Base-by-base conservation (phyloP, 345 rosid species). In the Litchi chinensis region DNA sequence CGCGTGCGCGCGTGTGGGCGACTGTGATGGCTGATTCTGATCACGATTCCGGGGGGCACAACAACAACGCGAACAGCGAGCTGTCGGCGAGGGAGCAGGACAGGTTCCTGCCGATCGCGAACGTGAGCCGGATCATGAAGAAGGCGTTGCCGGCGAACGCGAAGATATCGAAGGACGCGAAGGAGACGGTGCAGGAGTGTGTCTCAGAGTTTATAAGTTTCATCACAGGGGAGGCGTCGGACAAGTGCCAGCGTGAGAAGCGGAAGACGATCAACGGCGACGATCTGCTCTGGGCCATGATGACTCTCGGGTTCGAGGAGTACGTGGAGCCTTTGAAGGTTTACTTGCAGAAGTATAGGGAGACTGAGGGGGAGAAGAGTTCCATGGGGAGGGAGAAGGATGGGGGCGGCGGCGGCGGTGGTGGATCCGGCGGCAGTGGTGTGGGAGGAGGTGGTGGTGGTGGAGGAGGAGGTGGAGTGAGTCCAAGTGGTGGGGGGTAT, bases 271-370 rank as follows among this genome's bases (percentile, higher is more conserved):
- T 91, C 76, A 91, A 91, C 90, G 93, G 93, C 7, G 95, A 91
- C 39, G 95, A 91, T 83, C 87, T 91, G 78, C 87, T 91, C 15
- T 91, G 95, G 93, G 93, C 95, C 65, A 91, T 91, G 95, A 91
- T 92, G 41, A 91, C 95, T 40, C 81, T 91, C 10, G 95, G 95
- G 37, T 91, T 91, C 63, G 93, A 91, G 73, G 93, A 91, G 76
- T 91, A 91, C 65, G 91, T 91, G 18, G 95, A 91, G 50, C 92
- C 93, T 6, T 65, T 91, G 67, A 91, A 90, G 91, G 68, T 86
- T 77, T 90, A 91, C 74, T 81, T 91, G 66, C 95, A 90, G 74
- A 91, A 91, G 85, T 91, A 89, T 41, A 86, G 95, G 71, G 94
- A 91, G 86, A 75, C 88, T 74, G 94, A 91, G 73, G 93, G 94